Conservation (phyloP, 345 rosid genomes). For the Excoecaria cochinchinensis region DNA sequence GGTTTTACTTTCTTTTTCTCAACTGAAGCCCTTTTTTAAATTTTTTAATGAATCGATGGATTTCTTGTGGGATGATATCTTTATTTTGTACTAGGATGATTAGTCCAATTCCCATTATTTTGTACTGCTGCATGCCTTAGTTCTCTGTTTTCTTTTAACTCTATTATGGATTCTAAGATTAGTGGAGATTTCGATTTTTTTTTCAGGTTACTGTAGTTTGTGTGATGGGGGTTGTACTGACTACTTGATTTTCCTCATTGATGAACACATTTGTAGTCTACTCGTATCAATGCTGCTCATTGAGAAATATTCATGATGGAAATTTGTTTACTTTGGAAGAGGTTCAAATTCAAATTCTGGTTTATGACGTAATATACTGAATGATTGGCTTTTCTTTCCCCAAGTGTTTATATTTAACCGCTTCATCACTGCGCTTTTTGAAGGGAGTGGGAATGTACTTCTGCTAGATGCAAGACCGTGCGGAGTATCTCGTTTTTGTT, state of each 20-base stretch:
- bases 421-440: background rate
- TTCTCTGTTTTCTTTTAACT: background rate
- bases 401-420: background rate
- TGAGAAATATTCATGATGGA: background rate
- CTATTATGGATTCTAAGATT: background rate
- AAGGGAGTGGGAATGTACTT: constrained; percentile 12
- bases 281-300: background rate
- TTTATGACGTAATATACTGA: background rate
- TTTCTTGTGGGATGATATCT: background rate
- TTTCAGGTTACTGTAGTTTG: background rate
- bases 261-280: background rate
- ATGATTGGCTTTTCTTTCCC: background rate
- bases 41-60: background rate
- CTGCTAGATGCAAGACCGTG: constrained; percentile 19
- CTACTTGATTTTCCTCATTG: background rate
- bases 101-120: background rate
- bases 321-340: background rate
- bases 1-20: background rate
- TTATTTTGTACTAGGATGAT: background rate
- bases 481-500: constrained; percentile 16
- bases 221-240: background rate
- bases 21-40: background rate
- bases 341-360: background rate
- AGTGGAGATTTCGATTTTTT: background rate
- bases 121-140: background rate